Conservation (phyloP, 495 filamentous ascomycete genomes). For the Lasiosphaeriaceae sp. region DNA sequence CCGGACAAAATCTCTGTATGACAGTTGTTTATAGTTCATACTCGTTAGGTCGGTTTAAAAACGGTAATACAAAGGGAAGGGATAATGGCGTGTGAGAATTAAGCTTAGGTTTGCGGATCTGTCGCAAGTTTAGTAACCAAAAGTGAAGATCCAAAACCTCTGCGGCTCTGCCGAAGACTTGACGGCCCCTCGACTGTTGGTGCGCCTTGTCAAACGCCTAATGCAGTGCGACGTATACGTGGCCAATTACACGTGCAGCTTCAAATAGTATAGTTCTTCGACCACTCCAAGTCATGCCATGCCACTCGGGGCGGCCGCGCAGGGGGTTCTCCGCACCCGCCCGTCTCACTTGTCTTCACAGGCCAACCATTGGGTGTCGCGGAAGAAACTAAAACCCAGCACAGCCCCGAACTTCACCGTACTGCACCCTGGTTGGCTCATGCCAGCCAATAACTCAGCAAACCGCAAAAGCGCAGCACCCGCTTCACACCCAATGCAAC, state of each 20-base stretch:
- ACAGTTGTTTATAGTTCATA: slow-evolving; percentile 3
- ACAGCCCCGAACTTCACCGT: background rate
- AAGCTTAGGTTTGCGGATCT: too few species aligned
- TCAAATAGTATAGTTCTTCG: too few species aligned
- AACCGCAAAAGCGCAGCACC: background rate
- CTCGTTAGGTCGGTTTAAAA: too few species aligned
- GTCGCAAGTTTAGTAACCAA: too few species aligned
- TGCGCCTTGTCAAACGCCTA: slow-evolving; percentile 1
- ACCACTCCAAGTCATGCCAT: background rate
- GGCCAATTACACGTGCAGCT: slow-evolving; percentile 3
- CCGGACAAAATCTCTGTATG: slow-evolving; percentile 5
- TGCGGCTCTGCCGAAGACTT: too few species aligned
- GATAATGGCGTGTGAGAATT: too few species aligned
- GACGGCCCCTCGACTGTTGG: too few species aligned
- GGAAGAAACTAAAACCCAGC: background rate
- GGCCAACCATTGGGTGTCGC: background rate
- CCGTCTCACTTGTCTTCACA: background rate
- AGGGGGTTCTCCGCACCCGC: background rate
- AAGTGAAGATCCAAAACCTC: too few species aligned
- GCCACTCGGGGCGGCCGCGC: background rate
- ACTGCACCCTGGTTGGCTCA: background rate
- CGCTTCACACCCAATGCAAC: background rate
- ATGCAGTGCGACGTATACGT: background rate
- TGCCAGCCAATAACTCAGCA: background rate
- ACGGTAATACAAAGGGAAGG: too few species aligned